Evolutionary conservation across 495 filamentous ascomycete species (phyloP), one percentile per base, ranked within the genome.

Genomic region (Trichoderma parareesei): DNA sequence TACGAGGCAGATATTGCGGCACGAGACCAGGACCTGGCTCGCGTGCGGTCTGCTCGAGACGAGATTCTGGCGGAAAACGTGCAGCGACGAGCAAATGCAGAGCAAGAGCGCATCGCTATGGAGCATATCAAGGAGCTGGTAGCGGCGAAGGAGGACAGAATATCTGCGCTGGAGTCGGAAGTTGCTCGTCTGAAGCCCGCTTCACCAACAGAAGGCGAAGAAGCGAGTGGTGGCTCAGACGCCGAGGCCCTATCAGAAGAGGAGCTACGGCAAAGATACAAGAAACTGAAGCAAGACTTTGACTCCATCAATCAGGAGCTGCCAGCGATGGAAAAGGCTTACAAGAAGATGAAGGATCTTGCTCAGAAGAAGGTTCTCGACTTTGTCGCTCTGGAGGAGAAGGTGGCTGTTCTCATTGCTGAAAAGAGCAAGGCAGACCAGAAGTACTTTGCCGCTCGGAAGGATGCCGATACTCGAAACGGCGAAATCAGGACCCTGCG

Each of bases 341-440:
- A 88, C 76, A 95, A 89, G 75, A 93, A 92, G 71, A 87, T 92
- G 38, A 88, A 90, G 66, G 85, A 84, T 16, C 74, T 96, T 37
- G 90, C 90, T n/a, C 85, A 87, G 18, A 91, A 90, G 73, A 98
- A 96, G 74, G 85, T 97, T 20, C 81, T 85, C 64, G 91, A 94
- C 65, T 84, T 89, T 61, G 73, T 79, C 7, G 84, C 82, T 3
- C 75, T 89, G 69, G 94, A 98, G 76, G 93, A 97, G 59, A 88
- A 87, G 67, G 78, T 95, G 46, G 81, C 84, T 37, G 78, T 89
- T 5, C 77, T 94, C 10, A 83, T 80, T 3, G 92, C 91, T 0
- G 94, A 98, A 74, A 98, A 98, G 75, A 84, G 86, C 42, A 98
- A 97, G 71, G 95, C 95, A 0, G 93, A 98, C 70, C 93, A 97